Base-by-base conservation (phyloP, 805 yeast species). In the Suhomyces canberraensis region DNA sequence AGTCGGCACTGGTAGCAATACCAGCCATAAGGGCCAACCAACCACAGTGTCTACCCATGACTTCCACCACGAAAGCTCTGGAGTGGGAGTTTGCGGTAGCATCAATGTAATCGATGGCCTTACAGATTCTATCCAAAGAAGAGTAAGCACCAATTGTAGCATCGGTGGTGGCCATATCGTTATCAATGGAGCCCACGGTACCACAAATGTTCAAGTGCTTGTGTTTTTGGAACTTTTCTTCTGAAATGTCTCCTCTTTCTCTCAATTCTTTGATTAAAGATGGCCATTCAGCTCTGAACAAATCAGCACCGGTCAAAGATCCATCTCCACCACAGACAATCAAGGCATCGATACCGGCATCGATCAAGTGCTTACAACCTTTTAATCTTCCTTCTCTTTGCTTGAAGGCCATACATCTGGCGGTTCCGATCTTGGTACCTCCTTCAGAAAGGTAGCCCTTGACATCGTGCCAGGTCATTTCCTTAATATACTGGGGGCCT, bases 311-410 rank as follows among this genome's bases (percentile, higher is more conserved):
- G 1, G 98, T 93, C 44, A 93, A 73, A 1, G 98, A 90, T 35
- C 98, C 98, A 62, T 93, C 98, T 69, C 98, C 98, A 54, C 98
- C 98, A 67, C 96, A 87, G 11, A 93, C 97, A 44, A 93, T 81
- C 41, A 93, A 72, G 1, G 96, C 97, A 56, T 93, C 97, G 45
- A 93, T 90, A 43, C 98, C 98, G 52, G 81, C 78, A 11, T 71
- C 68, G 50, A 93, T 81, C 79, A 93, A 73, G 58, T 93, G 84
- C 55, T 80, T 79, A 41, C 95, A 93, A 16, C 89, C 96, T 37
- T 64, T 64, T 44, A 86, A 74, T 49, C 98, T 77, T 30, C 98
- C 98, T 58, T 74, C 71, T 40, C 95, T 76, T 60, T 91, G 91
- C 52, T 79, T 77, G 70, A 93, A 93, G 48, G 77, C 91, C 66